These are phyloP conservation scores for Solanum boliviense DNA, from an alignment of 257 asterid species.

Conservation along the genomic window DNA sequence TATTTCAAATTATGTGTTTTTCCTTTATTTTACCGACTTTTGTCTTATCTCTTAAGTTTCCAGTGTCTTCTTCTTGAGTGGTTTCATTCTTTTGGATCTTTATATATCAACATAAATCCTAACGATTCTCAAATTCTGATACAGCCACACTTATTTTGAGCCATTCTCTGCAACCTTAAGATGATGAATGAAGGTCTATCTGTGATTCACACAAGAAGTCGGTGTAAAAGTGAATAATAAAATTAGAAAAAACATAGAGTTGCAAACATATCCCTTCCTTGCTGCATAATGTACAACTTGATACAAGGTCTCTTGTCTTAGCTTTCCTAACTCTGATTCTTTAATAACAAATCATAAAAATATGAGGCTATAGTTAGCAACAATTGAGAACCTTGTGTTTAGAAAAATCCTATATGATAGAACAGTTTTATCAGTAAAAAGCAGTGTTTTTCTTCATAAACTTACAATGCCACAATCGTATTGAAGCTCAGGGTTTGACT, in stretches of 20 bases:
- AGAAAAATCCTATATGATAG: not conserved
- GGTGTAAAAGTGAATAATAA: not conserved
- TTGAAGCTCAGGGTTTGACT: slow-evolving; percentile 61
- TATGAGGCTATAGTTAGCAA: not conserved
- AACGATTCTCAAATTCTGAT: not conserved
- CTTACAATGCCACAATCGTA: slow-evolving; percentile 79
- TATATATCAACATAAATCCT: not conserved
- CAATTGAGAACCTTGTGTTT: not conserved
- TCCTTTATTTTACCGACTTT: not conserved
- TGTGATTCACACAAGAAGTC: not conserved
- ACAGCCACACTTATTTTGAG: not conserved
- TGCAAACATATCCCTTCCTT: not conserved
- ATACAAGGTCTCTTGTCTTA: not conserved
- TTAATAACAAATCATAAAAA: not conserved
- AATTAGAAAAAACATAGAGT: not conserved
- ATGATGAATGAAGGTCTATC: not conserved
- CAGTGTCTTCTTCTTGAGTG: not conserved
- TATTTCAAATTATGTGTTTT: not conserved
- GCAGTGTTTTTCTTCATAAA: not conserved
- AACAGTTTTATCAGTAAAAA: not conserved
- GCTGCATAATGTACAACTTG: not conserved
- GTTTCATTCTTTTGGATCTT: not conserved
- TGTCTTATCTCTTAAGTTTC: not conserved
- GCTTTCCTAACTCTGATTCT: not conserved
- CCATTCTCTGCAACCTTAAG: not conserved